Evolutionary conservation across 129 eudicot species (phyloP).

Genomic region (Flaveria linearis): DNA sequence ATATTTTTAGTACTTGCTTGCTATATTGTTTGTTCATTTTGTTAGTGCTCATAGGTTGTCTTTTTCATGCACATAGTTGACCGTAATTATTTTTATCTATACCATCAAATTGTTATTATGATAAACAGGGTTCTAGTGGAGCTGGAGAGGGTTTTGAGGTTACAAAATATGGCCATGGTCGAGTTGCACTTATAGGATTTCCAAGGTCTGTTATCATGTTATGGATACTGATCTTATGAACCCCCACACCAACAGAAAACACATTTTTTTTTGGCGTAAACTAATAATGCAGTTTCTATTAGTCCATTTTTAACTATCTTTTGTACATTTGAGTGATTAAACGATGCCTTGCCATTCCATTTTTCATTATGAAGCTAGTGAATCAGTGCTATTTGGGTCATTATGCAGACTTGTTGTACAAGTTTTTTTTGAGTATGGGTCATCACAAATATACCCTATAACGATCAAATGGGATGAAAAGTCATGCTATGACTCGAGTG

Average conservation of each 20-base stretch:
- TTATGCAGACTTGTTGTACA: background rate
- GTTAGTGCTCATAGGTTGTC: constrained; percentile 6
- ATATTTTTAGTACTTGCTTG: background rate
- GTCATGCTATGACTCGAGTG: background rate
- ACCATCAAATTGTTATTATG: constrained; percentile 3
- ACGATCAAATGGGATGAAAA: background rate
- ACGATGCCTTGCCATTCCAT: no score
- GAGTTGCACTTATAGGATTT: constrained; percentile 94
- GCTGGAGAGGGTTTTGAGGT: constrained; percentile 98
- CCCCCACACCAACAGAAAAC: background rate
- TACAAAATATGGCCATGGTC: constrained; percentile 96
- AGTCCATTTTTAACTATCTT: no score
- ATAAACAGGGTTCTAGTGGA: constrained; percentile 80
- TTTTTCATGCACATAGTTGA: background rate
- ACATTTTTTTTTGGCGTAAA: background rate
- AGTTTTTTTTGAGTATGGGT: background rate
- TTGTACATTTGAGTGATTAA: background rate
- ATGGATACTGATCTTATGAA: background rate
- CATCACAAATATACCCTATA: background rate
- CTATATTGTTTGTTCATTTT: constrained; percentile 17
- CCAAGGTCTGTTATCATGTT: constrained; percentile 63
- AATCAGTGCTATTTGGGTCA: background rate
- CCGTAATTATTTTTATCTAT: background rate
- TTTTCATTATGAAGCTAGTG: no score
- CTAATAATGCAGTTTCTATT: background rate